Percentiles rank a stretch among this genome's conserved stretches.
Conservation (phyloP, 164 flowering plant genomes). For the Chloranthus sessilifolius region DNA sequence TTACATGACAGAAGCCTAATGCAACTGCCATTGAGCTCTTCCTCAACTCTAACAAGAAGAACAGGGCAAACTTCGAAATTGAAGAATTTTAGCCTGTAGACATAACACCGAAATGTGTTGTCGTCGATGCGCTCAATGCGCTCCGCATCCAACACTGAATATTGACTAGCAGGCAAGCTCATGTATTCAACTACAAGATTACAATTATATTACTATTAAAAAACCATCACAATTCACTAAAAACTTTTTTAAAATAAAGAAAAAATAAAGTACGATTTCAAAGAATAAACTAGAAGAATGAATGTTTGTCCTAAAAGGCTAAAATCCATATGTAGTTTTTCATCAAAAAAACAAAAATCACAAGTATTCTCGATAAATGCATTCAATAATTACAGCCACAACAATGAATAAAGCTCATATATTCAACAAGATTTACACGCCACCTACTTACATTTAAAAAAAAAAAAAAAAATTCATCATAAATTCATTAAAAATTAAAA, state of each 20-base stretch:
- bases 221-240: background rate
- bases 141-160: conserved; percentile 92
- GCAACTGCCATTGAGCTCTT: conserved; percentile 73
- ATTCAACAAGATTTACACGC: too few relatives aligned
- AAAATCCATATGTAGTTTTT: background rate
- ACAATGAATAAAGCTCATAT: too few relatives aligned
- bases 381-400: too few relatives aligned
- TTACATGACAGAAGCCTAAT: conserved; percentile 87
- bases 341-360: background rate
- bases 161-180: conserved; percentile 95
- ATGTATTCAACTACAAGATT: conserved; percentile 65
- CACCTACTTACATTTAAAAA: too few relatives aligned
- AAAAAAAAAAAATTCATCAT: too few relatives aligned
- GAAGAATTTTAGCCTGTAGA: conserved; percentile 71
- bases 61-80: conserved; percentile 90
- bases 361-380: background rate
- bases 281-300: background rate
- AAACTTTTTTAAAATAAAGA: too few relatives aligned
- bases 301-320: background rate
- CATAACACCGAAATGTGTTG: conserved; percentile 77
- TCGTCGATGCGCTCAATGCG: conserved; percentile 89
- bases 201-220: background rate
- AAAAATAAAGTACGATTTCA: background rate
- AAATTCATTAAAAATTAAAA: too few relatives aligned
- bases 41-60: conserved; percentile 70